These are phyloP conservation scores for Pseudonectria foliicola DNA, from an alignment of 2,329 filamentous ascomycete genomes.

Conservation along the genomic window DNA sequence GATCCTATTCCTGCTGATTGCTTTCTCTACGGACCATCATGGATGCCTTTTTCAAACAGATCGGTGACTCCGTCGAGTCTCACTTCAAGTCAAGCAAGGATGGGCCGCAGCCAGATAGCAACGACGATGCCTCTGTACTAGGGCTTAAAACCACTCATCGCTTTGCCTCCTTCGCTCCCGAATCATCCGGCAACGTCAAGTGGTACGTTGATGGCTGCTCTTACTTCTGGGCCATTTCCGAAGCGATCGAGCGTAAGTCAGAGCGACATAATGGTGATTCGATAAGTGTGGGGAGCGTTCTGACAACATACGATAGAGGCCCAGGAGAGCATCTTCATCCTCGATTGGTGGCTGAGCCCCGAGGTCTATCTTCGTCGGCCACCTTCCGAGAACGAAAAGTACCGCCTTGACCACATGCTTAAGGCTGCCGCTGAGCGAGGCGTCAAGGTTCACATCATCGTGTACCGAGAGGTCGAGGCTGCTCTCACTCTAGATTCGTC, in stretches of 20 bases:
- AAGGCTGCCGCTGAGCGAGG: slow-evolving; percentile 75
- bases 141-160: slow-evolving; percentile 42
- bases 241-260: slow-evolving; percentile 59
- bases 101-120: slow-evolving; percentile 30
- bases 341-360: slow-evolving; percentile 87
- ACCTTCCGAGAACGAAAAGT: slow-evolving; percentile 72
- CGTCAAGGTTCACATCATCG: slow-evolving; percentile 76
- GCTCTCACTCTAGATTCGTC: slow-evolving; percentile 56
- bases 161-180: slow-evolving; percentile 64
- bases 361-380: slow-evolving; percentile 83
- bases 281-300: no score
- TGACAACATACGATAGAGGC: slow-evolving; percentile 42
- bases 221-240: slow-evolving; percentile 79
- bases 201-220: slow-evolving; percentile 83
- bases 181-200: slow-evolving; percentile 67
- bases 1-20: no score
- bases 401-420: slow-evolving; percentile 77
- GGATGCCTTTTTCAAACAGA: slow-evolving; percentile 35
- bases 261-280: neutral
- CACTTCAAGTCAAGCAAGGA: slow-evolving; percentile 14
- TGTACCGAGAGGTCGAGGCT: slow-evolving; percentile 86
- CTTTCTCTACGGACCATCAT: slow-evolving; percentile 8
- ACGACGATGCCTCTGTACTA: slow-evolving; percentile 35
- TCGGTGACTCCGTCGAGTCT: slow-evolving; percentile 13
- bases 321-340: slow-evolving; percentile 70